Base-by-base conservation (phyloP, 495 filamentous ascomycete species). In the Talaromyces ruber region DNA sequence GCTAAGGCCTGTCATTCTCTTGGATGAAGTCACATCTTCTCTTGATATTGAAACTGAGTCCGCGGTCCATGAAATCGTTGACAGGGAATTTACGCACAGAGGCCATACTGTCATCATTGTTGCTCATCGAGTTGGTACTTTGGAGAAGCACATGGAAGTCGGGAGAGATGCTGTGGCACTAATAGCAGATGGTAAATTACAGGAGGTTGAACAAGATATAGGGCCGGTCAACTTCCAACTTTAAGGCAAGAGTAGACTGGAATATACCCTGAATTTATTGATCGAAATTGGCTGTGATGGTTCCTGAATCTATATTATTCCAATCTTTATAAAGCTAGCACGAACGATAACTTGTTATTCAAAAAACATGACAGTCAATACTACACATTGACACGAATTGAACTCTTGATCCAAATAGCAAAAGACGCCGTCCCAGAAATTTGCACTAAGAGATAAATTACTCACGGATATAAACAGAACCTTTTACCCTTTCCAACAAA, bases 11-110 rank as follows among this genome's bases (percentile, higher is more conserved):
- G 29, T 65, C 11, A 57, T 65, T 37, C 7, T 65, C 22, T 37
- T 65, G 18, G 62, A 65, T 47, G 63, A 62, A 24, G 50, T 45
- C 16, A 60, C 43, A 6, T 57, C 51, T 6, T 64, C 58, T 0
- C 61, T 63, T 26, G 63, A 64, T 45, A 6, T 21, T 6, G 45
- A 56, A 8, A 64, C 63, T 1, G 63, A 64, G 28, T 34, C 63
- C 0, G 26, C 26, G 22, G 54, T 62, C 8, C 26, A 55, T 21
- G n/a, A 32, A 8, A 28, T 64, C 14, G 34, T 64, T 11, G n/a
- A 59, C n/a, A 21, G 58, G 4, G 62, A 63, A 5, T 59, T 63
- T 45, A 51, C 54, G 6, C 1, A 63, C 6, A 30, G 52, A 6
- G 61, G 39, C 1, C 62, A 63, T 22, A 63, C 62, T 5, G 28